Base-by-base conservation (phyloP, 2,329 filamentous ascomycete species). In the Cordyceps farinosa region DNA sequence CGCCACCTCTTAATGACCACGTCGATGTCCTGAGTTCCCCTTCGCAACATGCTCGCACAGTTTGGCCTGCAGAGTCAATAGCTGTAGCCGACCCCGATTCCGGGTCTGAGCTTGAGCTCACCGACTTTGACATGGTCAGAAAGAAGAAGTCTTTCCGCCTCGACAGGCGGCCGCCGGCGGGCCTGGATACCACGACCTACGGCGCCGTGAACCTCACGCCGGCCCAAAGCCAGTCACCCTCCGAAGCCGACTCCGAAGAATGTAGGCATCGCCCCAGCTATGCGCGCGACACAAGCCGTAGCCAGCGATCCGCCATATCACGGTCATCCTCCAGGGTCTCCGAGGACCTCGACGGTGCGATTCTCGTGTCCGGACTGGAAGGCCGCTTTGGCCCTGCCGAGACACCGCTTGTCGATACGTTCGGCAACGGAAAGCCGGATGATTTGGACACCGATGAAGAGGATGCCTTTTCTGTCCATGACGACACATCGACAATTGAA, bases 351-450 rank as follows among this genome's bases (percentile, higher is more conserved):
- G 81, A 82, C 34, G 79, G 78, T 40, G 78, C 81, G 17, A 77
- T 80, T 38, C 75, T 85, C n/a, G 77, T 80, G 45, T 79, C 80
- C 27, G 82, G 84, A 36, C 74, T 84, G 7, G 83, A 84, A 47
- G 80, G 82, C 53, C 80, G 84, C 45, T 82, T 83, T 69, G 78
- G 81, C 34, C 70, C 83, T n/a, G 75, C 79, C 22, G 79, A 86
- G 65, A 76, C 78, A 1, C 72, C 81, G 3, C 70, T 84, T 27
- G 72, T 80, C 17, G 78, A 78, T 65, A 79, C 79, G 36, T 73
- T 82, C 29, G 78, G 79, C 22, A 75, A 79, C 61, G 71, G 74
- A 52, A 77, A 80, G 66, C 73, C 78, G 54, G 75, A 75, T 64
- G 72, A 79, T 68, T 48, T 71, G 74, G 72, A 77, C 15, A 75